A percentile compares a stretch with the other conserved stretches of the same genome.
These are phyloP conservation scores for Excoecaria agallocha DNA, from an alignment of 345 rosid genomes.

Conservation along the genomic window DNA sequence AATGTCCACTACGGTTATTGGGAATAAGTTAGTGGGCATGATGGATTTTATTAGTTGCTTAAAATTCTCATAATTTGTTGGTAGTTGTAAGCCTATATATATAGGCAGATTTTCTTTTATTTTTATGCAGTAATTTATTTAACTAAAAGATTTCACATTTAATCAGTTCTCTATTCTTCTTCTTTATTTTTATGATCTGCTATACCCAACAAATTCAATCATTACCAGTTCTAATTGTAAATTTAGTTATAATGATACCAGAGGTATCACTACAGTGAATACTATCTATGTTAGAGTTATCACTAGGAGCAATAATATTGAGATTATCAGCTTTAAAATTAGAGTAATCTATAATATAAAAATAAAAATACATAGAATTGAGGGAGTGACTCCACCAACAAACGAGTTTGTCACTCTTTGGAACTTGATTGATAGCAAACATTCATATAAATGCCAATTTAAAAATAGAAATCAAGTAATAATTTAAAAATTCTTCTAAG, in stretches of 20 bases:
- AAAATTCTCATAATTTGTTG: too few species aligned
- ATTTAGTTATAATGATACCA: slow-evolving; percentile 18
- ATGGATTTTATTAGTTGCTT: too few species aligned
- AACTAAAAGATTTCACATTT: too few species aligned
- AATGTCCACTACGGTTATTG: too few species aligned
- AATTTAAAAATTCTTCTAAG: too few species aligned
- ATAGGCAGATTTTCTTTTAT: too few species aligned
- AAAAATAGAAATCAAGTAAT: neutral
- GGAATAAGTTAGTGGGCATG: too few species aligned
- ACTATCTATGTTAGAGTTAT: slow-evolving; percentile 92
- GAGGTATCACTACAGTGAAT: slow-evolving; percentile 70
- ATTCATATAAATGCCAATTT: neutral
- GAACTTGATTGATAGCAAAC: slow-evolving; percentile 41
- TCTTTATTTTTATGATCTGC: too few species aligned
- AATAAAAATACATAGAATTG: slow-evolving; percentile 79
- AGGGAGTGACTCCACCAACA: slow-evolving; percentile 50
- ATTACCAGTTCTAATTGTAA: slow-evolving; percentile 44
- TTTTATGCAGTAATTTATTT: too few species aligned
- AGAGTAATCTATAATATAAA: slow-evolving; percentile 61
- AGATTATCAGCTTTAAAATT: slow-evolving; percentile 49
- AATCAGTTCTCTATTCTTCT: too few species aligned
- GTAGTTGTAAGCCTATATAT: too few species aligned
- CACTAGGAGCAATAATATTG: slow-evolving; percentile 67
- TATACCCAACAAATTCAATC: slow-evolving; percentile 50
- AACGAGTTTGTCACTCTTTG: slow-evolving; percentile 45